Evolutionary conservation across 1,284 basidiomycete species (phyloP).

Genomic region (Rhodotorula sp.): DNA sequence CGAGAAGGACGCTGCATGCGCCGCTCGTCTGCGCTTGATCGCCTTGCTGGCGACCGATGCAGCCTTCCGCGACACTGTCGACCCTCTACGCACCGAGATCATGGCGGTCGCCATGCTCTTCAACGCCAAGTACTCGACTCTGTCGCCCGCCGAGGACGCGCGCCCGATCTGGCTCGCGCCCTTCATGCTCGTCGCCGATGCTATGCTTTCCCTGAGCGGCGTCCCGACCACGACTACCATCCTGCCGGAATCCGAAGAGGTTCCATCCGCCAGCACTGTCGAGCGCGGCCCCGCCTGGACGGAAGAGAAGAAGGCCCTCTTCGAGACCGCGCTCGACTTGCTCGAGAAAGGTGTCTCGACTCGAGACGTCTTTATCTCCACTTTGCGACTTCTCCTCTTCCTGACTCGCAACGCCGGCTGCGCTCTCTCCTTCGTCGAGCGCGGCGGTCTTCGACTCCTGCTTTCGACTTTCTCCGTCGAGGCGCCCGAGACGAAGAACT

Average conservation of each 20-base stretch:
- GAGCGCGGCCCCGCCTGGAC: slow-evolving; percentile 60
- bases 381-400: slow-evolving; percentile 73
- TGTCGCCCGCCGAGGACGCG: slow-evolving; percentile 41
- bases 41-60: slow-evolving; percentile 44
- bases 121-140: slow-evolving; percentile 25
- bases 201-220: slow-evolving; percentile 71
- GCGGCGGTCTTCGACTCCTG: slow-evolving; percentile 63
- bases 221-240: slow-evolving; percentile 57
- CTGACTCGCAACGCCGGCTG: slow-evolving; percentile 68
- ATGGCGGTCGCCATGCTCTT: slow-evolving; percentile 32
- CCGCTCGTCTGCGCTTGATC: slow-evolving; percentile 41
- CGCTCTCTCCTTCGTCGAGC: slow-evolving; percentile 63
- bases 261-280: slow-evolving; percentile 51
- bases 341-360: slow-evolving; percentile 63
- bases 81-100: slow-evolving; percentile 33
- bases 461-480: slow-evolving; percentile 45
- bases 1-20: slow-evolving; percentile 29
- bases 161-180: slow-evolving; percentile 79
- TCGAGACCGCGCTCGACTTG: slow-evolving; percentile 69
- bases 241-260: slow-evolving; percentile 66
- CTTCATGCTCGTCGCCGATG: slow-evolving; percentile 75
- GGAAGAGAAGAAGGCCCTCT: slow-evolving; percentile 65
- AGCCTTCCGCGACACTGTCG: slow-evolving; percentile 40
- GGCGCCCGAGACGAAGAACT: slow-evolving; percentile 54
- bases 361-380: slow-evolving; percentile 74